These are phyloP conservation scores for Exophiala alcalophila DNA, from an alignment of 2,329 filamentous ascomycete genomes.

Conservation along the genomic window DNA sequence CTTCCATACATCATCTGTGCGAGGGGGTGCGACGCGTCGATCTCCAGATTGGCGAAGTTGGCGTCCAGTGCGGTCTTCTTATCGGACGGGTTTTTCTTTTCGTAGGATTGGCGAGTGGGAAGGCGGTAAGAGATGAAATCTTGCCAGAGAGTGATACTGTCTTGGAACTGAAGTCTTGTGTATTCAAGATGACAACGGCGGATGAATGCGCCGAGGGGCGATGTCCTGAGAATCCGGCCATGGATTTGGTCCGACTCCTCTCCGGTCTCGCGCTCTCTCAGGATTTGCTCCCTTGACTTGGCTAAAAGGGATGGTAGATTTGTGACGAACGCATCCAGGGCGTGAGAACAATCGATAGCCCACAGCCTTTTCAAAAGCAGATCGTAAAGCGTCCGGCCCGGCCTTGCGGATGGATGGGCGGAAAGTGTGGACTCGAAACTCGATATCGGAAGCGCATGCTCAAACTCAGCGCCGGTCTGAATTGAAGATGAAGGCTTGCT, in stretches of 20 bases:
- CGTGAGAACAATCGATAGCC: constrained; percentile 77
- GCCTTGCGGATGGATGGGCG: constrained; percentile 52
- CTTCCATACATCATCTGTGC: constrained; percentile 52
- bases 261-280: constrained; percentile 54
- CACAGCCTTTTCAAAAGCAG: constrained; percentile 77
- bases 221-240: constrained; percentile 63
- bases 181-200: constrained; percentile 77
- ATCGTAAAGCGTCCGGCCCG: constrained; percentile 84
- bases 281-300: constrained; percentile 61
- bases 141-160: constrained; percentile 75
- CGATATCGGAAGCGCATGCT: constrained; percentile 34
- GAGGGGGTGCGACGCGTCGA: constrained; percentile 51
- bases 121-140: constrained; percentile 77
- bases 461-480: constrained; percentile 15
- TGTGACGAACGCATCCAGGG: constrained; percentile 73
- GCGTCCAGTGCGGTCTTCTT: constrained; percentile 56
- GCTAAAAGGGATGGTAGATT: constrained; percentile 57
- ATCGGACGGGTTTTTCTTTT: constrained; percentile 50
- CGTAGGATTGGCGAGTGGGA: constrained; percentile 64
- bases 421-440: constrained; percentile 50
- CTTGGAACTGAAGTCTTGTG: constrained; percentile 72
- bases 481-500: constrained; percentile 34
- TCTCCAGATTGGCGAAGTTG: constrained; percentile 58
- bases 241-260: constrained; percentile 43
- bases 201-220: constrained; percentile 78